Evolutionary conservation across 1,284 basidiomycete genomes (phyloP).

Genomic region (Marasmius fiardii): DNA sequence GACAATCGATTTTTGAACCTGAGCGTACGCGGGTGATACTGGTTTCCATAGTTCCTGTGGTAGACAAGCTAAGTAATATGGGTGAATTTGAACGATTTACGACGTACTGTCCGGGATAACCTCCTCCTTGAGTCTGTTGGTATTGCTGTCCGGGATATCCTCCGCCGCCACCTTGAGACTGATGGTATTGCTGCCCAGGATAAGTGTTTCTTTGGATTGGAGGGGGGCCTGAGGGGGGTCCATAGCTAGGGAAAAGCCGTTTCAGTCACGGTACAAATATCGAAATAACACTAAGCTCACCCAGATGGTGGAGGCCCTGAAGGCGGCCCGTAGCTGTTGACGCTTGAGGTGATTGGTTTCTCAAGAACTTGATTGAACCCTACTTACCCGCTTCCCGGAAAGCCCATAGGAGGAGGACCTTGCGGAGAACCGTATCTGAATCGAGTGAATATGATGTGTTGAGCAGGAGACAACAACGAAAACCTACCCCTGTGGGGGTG

Average conservation of each 20-base stretch:
- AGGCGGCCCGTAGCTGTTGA: constrained; percentile 16
- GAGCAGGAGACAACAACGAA: too few relatives aligned
- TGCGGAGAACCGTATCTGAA: neutral
- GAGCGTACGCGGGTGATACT: neutral
- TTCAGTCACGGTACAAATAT: neutral
- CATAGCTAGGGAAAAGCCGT: constrained; percentile 10
- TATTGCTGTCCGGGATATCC: constrained; percentile 37
- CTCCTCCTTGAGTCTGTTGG: constrained; percentile 28
- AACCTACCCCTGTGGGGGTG: constrained; percentile 6
- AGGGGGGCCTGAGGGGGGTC: constrained; percentile 26
- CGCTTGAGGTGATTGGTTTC: neutral
- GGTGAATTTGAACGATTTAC: constrained; percentile 9
- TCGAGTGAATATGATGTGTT: neutral
- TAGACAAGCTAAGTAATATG: neutral
- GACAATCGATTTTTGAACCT: constrained; percentile 11
- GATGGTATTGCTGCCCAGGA: constrained; percentile 35
- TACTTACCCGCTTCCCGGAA: neutral
- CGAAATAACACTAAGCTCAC: constrained; percentile 6
- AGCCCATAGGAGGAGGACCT: neutral
- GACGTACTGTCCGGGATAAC: constrained; percentile 31
- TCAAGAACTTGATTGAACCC: neutral
- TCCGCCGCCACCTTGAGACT: constrained; percentile 29
- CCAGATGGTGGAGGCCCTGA: constrained; percentile 20
- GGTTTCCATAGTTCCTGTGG: neutral
- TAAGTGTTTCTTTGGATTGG: constrained; percentile 23